Base-by-base conservation (phyloP, 805 yeast genomes). In the Cyberlindnera mycetangii region DNA sequence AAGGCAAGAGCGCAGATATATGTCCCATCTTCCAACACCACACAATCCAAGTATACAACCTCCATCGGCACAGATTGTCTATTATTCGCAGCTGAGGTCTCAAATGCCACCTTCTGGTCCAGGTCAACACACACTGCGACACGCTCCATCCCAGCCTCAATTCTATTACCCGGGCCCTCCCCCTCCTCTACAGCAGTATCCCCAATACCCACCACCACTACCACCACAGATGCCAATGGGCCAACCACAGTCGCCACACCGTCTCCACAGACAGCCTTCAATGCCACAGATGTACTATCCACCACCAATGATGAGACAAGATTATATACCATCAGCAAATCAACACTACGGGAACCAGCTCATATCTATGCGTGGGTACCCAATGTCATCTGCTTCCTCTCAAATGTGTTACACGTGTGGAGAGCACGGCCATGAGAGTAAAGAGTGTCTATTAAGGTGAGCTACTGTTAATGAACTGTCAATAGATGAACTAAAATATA, bases 351-450 rank as follows among this genome's bases (percentile, higher is more conserved):
- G 47, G 10, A 41, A 32, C 22, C 35, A 38, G 28, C 37, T 49
- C 9, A 21, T 49, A 19, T 24, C 37, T 11, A 46, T 47, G 34
- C 32, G 51, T 24, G 41, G 48, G 6, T 48, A 33, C 28, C 37
- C 37, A 12, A 33, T 16, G 19, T 17, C 37, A 6, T 25, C 12
- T 8, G 3, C 20, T 8, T n/a, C 7, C 27, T 21, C 12, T 12
- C 12, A 11, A n/a, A 15, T 36, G 15, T 53, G 56, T 32, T 47
- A 49, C 32, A 27, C 39, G 4, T 53, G 56, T 15, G 55, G 56
- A 2, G 42, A 35, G 17, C 15, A 4, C 1, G 55, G 57, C 18
- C 57, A 53, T n/a, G 46, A 51, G 36, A 42, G 51, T 21, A 47
- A 39, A 19, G 35, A 44, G 9, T 53, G 57, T 18, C 47, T 45